A percentile compares a stretch with the other conserved stretches of the same genome.
phyloP scores from a whole-genome alignment of 2,329 filamentous ascomycete genomes.

The Thielaviopsis ethacetica region DNA sequence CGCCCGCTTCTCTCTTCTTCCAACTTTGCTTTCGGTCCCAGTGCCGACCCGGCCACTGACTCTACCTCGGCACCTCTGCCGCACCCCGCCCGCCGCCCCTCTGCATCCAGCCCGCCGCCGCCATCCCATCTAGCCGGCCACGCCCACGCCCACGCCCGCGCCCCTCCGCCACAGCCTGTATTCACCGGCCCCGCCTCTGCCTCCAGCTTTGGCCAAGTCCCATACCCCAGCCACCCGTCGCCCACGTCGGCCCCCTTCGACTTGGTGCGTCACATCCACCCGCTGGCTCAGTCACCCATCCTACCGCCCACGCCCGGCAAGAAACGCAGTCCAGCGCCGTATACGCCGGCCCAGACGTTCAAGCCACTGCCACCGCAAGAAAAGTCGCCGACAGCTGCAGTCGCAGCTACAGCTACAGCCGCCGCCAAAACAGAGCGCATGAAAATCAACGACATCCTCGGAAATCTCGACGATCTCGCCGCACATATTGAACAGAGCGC shows the following conservation, averaged over 20 bases:
- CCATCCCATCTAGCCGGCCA: too few relatives aligned
- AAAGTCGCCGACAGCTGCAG: neutral
- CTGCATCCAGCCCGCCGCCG: too few relatives aligned
- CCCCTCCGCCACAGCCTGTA: too few relatives aligned
- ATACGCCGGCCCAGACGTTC: conserved; percentile 6
- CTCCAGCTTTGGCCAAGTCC: too few relatives aligned
- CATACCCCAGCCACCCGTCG: neutral
- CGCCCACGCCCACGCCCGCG: too few relatives aligned
- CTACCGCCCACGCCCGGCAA: neutral
- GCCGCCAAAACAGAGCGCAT: conserved; percentile 12
- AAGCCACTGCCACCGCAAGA: neutral
- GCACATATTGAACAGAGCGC: neutral
- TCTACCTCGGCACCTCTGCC: too few relatives aligned
- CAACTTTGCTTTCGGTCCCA: too few relatives aligned
- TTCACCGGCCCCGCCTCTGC: too few relatives aligned
- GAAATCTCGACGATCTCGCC: conserved; percentile 1
- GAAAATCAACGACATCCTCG: conserved; percentile 15
- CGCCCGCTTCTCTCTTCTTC: too few relatives aligned
- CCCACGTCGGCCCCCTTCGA: neutral
- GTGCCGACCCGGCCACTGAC: too few relatives aligned
- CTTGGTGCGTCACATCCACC: neutral
- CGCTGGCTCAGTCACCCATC: neutral
- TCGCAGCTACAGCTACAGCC: neutral
- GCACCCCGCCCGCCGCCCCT: too few relatives aligned
- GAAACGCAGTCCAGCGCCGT: neutral